Evolutionary conservation across 106 monocot genomes (phyloP).

Genomic region (Dioscorea alata): DNA sequence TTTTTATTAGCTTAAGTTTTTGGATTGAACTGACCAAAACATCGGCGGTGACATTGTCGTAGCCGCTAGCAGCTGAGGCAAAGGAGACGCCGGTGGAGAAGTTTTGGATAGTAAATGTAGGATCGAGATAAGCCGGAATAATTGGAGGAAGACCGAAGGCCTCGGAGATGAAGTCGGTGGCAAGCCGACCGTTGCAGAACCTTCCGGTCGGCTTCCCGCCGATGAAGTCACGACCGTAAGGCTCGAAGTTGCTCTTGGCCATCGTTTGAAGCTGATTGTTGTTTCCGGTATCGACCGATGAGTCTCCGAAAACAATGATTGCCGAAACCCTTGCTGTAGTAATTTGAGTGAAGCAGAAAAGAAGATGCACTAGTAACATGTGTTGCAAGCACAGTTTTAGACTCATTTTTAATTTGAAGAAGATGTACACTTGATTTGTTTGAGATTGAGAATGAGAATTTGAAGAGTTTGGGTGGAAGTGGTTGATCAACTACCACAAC

Average conservation of each 20-base stretch:
- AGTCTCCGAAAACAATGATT: slow-evolving; percentile 53
- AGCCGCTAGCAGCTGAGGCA: slow-evolving; percentile 56
- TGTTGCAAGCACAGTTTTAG: too few relatives aligned
- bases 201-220: slow-evolving; percentile 45
- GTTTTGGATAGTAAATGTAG: slow-evolving; percentile 24
- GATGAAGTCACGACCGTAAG: slow-evolving; percentile 48
- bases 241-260: slow-evolving; percentile 40
- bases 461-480: too few relatives aligned
- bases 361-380: too few relatives aligned
- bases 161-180: slow-evolving; percentile 55
- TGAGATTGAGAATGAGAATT: too few relatives aligned
- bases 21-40: slow-evolving; percentile 25
- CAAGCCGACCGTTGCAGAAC: slow-evolving; percentile 58
- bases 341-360: too few relatives aligned
- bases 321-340: slow-evolving; percentile 24
- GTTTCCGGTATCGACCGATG: slow-evolving; percentile 55
- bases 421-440: too few relatives aligned
- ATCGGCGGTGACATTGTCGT: slow-evolving; percentile 50
- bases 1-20: background rate
- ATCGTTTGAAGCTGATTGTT: slow-evolving; percentile 47
- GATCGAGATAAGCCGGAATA: slow-evolving; percentile 57
- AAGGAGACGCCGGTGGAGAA: slow-evolving; percentile 50
- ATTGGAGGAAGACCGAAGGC: slow-evolving; percentile 34
- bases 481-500: too few relatives aligned
- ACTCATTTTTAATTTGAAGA: too few relatives aligned